These are phyloP conservation scores for Erodium moschatum DNA, from an alignment of 441 rosid genomes.

Conservation along the genomic window DNA sequence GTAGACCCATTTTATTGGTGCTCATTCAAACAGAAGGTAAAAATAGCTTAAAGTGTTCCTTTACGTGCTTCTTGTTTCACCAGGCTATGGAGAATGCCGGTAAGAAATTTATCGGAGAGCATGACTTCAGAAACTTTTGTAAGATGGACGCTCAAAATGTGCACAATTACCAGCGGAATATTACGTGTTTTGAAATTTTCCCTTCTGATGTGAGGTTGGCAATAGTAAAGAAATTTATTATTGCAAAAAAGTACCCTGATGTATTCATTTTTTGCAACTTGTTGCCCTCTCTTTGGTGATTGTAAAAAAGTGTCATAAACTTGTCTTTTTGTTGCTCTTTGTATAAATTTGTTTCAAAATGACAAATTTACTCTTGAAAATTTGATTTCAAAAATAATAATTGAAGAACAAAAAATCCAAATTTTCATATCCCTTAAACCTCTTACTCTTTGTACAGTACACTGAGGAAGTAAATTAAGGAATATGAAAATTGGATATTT, in stretches of 20 bases:
- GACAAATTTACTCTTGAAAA: too few relatives aligned
- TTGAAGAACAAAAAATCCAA: too few relatives aligned
- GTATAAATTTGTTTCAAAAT: too few relatives aligned
- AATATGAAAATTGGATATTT: too few relatives aligned
- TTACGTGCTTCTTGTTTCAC: constrained; percentile 18
- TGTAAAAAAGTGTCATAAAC: too few relatives aligned
- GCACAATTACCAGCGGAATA: constrained; percentile 54
- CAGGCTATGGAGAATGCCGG: constrained; percentile 80
- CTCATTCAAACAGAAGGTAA: constrained; percentile 7
- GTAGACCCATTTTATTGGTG: constrained; percentile 9
- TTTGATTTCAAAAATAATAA: too few relatives aligned
- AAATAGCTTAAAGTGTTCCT: constrained; percentile 8
- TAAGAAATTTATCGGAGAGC: constrained; percentile 72
- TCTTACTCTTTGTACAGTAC: too few relatives aligned
- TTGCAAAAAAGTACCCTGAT: too few relatives aligned
- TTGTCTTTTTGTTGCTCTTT: too few relatives aligned
- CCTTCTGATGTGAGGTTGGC: constrained; percentile 59
- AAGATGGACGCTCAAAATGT: constrained; percentile 92
- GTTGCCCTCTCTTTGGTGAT: too few relatives aligned
- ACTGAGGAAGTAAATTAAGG: too few relatives aligned
- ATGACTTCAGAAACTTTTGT: constrained; percentile 86
- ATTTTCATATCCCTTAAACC: too few relatives aligned
- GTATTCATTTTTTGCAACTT: not conserved
- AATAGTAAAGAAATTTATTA: constrained; percentile 12
- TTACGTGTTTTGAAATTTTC: constrained; percentile 51